phyloP scores from a whole-genome alignment of 129 eudicot species.

The Flaveria brownii region DNA sequence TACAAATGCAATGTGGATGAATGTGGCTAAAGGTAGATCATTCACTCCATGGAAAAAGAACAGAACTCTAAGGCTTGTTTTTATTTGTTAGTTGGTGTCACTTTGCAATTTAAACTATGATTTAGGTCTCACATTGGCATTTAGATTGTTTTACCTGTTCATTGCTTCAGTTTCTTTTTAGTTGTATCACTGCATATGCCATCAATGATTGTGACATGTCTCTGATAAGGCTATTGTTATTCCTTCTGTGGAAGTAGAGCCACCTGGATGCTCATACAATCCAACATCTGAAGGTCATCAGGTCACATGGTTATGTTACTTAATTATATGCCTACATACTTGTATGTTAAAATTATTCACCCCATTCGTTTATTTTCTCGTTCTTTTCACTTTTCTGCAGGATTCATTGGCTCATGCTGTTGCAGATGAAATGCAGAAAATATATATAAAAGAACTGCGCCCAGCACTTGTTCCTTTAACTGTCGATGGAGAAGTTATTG shows the following conservation, averaged over 20 bases:
- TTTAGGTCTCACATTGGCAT: background rate
- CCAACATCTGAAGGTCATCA: slow-evolving; percentile 79
- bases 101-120: too few species aligned
- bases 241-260: slow-evolving; percentile 94
- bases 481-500: slow-evolving; percentile 68
- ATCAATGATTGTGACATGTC: slow-evolving; percentile 37
- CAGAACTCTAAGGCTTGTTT: too few species aligned
- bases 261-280: slow-evolving; percentile 88
- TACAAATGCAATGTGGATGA: too few species aligned
- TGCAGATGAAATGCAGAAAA: slow-evolving; percentile 95
- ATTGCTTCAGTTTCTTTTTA: background rate
- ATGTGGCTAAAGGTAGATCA: too few species aligned
- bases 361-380: background rate
- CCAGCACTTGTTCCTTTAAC: slow-evolving; percentile 81
- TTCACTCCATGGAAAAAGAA: too few species aligned
- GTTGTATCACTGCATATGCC: background rate
- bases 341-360: background rate
- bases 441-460: slow-evolving; percentile 64
- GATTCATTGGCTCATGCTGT: slow-evolving; percentile 78
- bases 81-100: too few species aligned
- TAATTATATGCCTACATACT: slow-evolving; percentile 5
- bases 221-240: slow-evolving; percentile 54
- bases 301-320: slow-evolving; percentile 37
- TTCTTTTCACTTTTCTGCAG: slow-evolving; percentile 23
- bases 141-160: background rate